Evolutionary conservation across 2,329 filamentous ascomycete genomes (phyloP).

Genomic region (Trichoderma guizhouense): DNA sequence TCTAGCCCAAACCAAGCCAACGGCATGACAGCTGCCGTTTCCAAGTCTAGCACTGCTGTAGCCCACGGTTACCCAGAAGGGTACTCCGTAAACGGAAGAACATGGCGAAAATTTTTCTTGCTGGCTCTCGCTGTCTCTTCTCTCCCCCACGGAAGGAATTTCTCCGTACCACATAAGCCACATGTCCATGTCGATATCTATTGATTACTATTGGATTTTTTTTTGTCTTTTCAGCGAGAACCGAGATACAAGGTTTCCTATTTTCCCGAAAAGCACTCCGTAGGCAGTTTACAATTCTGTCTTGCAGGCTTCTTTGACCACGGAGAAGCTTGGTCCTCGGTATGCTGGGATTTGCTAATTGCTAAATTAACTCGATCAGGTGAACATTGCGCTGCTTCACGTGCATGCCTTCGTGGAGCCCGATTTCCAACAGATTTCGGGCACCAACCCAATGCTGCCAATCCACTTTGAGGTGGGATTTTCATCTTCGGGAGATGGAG

Average conservation of each 20-base stretch:
- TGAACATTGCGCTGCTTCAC: neutral
- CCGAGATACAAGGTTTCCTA: neutral
- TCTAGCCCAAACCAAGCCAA: neutral
- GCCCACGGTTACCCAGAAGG: neutral
- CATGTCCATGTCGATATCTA: neutral
- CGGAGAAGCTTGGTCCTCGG: neutral
- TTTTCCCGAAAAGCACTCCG: neutral
- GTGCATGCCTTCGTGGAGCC: neutral
- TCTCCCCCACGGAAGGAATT: neutral
- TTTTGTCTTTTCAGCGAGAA: neutral
- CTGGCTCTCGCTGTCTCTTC: neutral
- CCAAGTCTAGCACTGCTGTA: neutral
- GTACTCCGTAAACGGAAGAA: neutral
- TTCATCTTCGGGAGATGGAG: neutral
- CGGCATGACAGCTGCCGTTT: slow-evolving; percentile 3
- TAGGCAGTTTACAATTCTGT: neutral
- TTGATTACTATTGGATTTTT: neutral
- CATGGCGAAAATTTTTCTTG: neutral
- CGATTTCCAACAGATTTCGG: neutral
- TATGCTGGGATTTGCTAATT: neutral
- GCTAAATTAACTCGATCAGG: neutral
- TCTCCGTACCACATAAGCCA: neutral
- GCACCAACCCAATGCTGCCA: neutral
- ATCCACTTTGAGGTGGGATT: neutral
- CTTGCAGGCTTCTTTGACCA: neutral